Percentiles rank a stretch among this genome's conserved stretches.
These are phyloP conservation scores for Carex scoparia DNA, from an alignment of 176 grass and related monocot species.

Conservation along the genomic window DNA sequence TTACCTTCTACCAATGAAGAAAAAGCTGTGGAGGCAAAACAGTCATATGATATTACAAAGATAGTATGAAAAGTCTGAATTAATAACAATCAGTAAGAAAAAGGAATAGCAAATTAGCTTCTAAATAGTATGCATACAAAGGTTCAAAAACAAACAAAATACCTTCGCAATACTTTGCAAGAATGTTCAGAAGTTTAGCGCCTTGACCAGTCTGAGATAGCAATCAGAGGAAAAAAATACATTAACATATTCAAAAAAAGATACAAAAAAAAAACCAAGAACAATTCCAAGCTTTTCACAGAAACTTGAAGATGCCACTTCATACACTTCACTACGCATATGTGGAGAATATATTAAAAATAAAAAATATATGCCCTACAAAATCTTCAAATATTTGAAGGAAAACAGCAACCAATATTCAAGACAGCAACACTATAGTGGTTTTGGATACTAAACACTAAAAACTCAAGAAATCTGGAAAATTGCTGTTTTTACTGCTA, in stretches of 20 bases:
- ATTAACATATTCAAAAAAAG: conserved; percentile 23
- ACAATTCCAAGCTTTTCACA: background rate
- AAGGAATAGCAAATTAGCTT: background rate
- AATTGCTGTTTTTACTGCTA: background rate
- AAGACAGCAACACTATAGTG: no score
- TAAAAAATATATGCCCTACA: background rate
- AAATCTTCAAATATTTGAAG: background rate
- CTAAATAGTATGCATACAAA: background rate
- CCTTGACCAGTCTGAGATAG: conserved; percentile 70
- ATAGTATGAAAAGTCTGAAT: background rate
- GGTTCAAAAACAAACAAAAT: conserved; percentile 16
- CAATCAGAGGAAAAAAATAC: conserved; percentile 20
- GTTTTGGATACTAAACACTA: background rate
- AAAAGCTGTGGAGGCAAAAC: conserved; percentile 54
- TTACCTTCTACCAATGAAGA: conserved; percentile 94
- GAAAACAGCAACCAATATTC: background rate
- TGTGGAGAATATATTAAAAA: background rate
- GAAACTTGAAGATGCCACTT: background rate
- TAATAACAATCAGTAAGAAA: background rate
- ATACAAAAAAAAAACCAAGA: background rate
- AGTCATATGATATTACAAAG: conserved; percentile 23
- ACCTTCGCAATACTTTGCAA: conserved; percentile 98
- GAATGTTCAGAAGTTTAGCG: conserved; percentile 90
- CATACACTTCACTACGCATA: background rate
- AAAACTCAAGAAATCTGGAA: background rate